Evolutionary conservation across 208 protist species (phyloP).

Genomic region (Acanthamoeba royreba): DNA sequence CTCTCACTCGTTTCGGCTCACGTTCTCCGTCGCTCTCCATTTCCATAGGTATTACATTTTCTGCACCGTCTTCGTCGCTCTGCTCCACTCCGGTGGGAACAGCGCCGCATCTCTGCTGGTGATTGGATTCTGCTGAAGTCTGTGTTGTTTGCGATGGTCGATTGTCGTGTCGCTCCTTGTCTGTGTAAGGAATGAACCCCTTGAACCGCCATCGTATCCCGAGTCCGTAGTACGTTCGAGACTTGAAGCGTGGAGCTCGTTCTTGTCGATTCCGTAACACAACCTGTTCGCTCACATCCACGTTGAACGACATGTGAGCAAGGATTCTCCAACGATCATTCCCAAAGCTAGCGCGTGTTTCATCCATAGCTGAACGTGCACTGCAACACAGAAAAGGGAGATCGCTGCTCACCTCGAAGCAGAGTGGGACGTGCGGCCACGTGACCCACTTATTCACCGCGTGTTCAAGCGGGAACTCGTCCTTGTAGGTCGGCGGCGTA

Average conservation of each 20-base stretch:
- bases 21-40: not conserved
- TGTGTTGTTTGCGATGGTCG: not conserved
- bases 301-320: not conserved
- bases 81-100: not conserved
- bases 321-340: not conserved
- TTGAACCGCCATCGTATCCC: not conserved
- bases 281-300: not conserved
- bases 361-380: too few relatives aligned
- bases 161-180: not conserved
- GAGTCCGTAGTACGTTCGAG: not conserved
- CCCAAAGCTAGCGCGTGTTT: too few relatives aligned
- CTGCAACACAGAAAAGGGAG: not conserved
- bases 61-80: not conserved
- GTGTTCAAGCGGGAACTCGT: not conserved
- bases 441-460: not conserved
- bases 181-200: not conserved
- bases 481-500: not conserved
- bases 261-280: not conserved
- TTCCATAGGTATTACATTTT: not conserved
- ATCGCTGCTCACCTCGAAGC: not conserved
- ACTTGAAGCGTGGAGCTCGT: not conserved
- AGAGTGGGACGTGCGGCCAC: not conserved
- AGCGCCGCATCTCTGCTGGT: not conserved
- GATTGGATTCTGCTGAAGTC: not conserved
- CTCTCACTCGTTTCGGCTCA: not conserved